These are phyloP conservation scores for Knufia fluminis DNA, from an alignment of 2,329 filamentous ascomycete genomes.

Conservation along the genomic window DNA sequence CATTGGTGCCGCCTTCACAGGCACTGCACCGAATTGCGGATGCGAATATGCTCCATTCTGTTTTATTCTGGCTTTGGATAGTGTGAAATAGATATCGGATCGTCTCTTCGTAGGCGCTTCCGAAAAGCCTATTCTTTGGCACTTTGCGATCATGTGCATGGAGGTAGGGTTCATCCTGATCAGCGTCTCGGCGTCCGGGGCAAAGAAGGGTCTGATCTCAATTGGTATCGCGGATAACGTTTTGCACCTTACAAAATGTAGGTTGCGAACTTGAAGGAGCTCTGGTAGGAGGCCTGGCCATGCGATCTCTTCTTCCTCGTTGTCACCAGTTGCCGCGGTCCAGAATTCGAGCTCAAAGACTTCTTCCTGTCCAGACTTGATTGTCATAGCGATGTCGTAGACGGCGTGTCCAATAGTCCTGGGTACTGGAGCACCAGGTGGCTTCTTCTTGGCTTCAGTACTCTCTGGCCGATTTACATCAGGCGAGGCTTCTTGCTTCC, in stretches of 20 bases:
- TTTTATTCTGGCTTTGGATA: conserved; percentile 69
- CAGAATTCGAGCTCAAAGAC: conserved; percentile 59
- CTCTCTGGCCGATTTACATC: conserved; percentile 15
- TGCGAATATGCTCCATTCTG: conserved; percentile 56
- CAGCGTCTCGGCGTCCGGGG: conserved; percentile 67
- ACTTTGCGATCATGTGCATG: conserved; percentile 70
- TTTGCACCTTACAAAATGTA: conserved; percentile 63
- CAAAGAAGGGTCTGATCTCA: conserved; percentile 67
- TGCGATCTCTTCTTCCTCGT: conserved; percentile 49
- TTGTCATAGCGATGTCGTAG: conserved; percentile 63
- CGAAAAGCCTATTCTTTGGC: conserved; percentile 85
- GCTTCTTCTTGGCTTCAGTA: conserved; percentile 10
- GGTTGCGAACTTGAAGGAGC: conserved; percentile 63
- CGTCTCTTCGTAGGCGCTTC: conserved; percentile 79
- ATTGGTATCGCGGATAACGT: conserved; percentile 70
- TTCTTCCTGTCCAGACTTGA: conserved; percentile 60
- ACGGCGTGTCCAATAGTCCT: conserved; percentile 61
- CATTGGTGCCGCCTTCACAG: conserved; percentile 55
- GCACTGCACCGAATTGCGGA: conserved; percentile 71
- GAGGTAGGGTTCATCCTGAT: conserved; percentile 82
- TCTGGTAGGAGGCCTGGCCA: conserved; percentile 60
- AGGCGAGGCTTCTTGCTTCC: conserved; percentile 11
- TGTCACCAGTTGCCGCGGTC: conserved; percentile 50
- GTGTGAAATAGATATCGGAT: conserved; percentile 89
- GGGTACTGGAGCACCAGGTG: conserved; percentile 19